Evolutionary conservation across 208 protist genomes (phyloP), one percentile per base, ranked within the genome.

Genomic region (Lotmaria passim): DNA sequence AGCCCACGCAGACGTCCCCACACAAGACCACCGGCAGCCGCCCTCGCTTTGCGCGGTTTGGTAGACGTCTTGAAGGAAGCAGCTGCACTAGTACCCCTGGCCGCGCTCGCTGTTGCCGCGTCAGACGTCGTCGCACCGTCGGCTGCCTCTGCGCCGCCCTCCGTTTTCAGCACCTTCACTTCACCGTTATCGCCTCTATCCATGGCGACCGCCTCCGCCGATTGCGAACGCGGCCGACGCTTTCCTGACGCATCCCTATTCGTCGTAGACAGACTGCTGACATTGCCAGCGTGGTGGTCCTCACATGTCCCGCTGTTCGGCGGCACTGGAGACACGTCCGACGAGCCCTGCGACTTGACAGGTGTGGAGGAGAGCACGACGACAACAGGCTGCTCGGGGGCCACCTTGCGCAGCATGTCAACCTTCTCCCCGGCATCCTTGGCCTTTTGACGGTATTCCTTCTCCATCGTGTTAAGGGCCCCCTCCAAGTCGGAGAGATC

Each of bases 1-100:
- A 95, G 71, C 1, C 65, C 75, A 14, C 87, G 82, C 2, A 89
- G 81, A 6, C 90, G 87, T 24, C 79, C 81, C 59, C 73, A 86
- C n/a, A 85, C 58, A 14, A 86, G 51, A 7, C 50, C 39, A 48
- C 36, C 5, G 12, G 38, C 57, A 44, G 43, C 10, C 8, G 48
- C 47, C 41, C 39, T 56, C 14, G 30, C 33, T 39, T 56, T 55
- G 19, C 24, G 64, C 17, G 26, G 44, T 2, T 41, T 55, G 12
- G 59, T 23, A 3, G 66, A 6, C 24, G 44, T n/a, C 33, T 57
- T 31, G 56, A 44, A 39, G 2, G 15, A 23, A 24, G 10, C 28
- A n/a, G 41, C 31, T 2, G 11, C 39, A n/a, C 12, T 56, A 26
- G 39, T 5, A 4, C 14, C 17, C n/a, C 6, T 8, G 3, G 21